A percentile compares a stretch with the other conserved stretches of the same genome.
Conservation (phyloP, 148 eudicot genomes). For the Tetragonia tetragonoides region DNA sequence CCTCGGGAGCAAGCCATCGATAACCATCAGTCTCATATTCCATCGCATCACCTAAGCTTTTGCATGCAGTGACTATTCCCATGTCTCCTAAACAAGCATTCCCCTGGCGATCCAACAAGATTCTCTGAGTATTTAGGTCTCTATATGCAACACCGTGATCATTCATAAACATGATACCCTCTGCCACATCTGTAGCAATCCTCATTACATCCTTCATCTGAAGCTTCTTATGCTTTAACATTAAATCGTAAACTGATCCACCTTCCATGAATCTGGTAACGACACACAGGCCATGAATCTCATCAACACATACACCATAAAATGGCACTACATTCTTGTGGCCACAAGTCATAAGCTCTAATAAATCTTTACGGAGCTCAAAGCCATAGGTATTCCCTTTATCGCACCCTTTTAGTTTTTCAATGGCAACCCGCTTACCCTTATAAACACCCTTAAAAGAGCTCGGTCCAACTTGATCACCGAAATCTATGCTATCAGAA, state of each 20-base stretch:
- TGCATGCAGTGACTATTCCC: constrained; percentile 89
- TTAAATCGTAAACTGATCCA: constrained; percentile 76
- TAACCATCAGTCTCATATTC: constrained; percentile 98
- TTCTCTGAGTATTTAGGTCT: constrained; percentile 82
- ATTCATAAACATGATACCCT: constrained; percentile 85
- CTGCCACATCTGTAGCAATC: constrained; percentile 78
- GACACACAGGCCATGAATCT: constrained; percentile 76
- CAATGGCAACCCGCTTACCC: constrained; percentile 71
- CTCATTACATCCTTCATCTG: constrained; percentile 68
- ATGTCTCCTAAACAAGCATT: constrained; percentile 93
- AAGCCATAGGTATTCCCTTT: constrained; percentile 85
- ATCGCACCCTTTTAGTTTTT: constrained; percentile 89
- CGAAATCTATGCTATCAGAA: constrained; percentile 62
- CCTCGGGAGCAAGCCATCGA: constrained; percentile 99
- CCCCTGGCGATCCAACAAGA: constrained; percentile 74
- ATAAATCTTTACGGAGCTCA: constrained; percentile 62
- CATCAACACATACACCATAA: constrained; percentile 77
- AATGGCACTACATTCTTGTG: constrained; percentile 80
- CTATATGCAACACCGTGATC: constrained; percentile 87
- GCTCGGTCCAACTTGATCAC: constrained; percentile 59
- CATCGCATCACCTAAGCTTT: constrained; percentile 72
- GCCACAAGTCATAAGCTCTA: constrained; percentile 96
- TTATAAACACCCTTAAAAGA: constrained; percentile 70
- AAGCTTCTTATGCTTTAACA: constrained; percentile 75
- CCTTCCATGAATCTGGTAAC: constrained; percentile 87